These are phyloP conservation scores for Thalassiosira profunda DNA, from an alignment of 108 stramenopile genomes.

Conservation along the genomic window DNA sequence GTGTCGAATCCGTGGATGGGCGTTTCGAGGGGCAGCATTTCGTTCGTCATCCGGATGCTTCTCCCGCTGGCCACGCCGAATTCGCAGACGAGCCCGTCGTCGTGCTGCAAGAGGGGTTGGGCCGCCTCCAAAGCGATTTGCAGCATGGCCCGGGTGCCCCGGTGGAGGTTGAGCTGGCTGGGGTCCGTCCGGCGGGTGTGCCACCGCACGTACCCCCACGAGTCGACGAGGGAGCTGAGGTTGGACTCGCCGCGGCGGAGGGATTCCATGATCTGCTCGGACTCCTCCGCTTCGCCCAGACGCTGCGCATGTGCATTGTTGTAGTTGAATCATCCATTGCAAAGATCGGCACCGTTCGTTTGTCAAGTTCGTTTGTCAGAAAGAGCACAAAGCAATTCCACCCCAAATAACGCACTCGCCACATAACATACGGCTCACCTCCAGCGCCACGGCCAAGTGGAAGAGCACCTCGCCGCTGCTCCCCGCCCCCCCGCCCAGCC, in stretches of 20 bases:
- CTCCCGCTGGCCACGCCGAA: conserved; percentile 89
- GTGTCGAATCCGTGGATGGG: conserved; percentile 90
- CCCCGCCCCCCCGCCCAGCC: conserved; percentile 28
- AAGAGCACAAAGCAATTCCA: too few relatives aligned
- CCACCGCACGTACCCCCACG: conserved; percentile 92
- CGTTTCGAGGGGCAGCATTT: conserved; percentile 75
- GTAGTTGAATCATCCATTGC: too few relatives aligned
- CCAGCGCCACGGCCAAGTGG: conserved; percentile 81
- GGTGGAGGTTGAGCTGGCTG: conserved; percentile 66
- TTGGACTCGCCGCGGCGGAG: conserved; percentile 70
- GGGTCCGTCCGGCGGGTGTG: conserved; percentile 68
- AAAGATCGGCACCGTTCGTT: too few relatives aligned
- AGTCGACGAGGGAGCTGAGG: conserved; percentile 76
- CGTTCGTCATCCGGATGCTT: conserved; percentile 81
- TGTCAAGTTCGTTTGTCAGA: too few relatives aligned
- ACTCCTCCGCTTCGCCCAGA: conserved; percentile 65
- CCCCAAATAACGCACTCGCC: too few relatives aligned
- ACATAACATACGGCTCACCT: conserved; percentile 30
- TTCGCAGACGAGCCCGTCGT: conserved; percentile 83
- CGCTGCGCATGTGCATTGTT: conserved; percentile 39
- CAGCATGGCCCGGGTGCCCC: conserved; percentile 84
- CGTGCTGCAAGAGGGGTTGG: conserved; percentile 65
- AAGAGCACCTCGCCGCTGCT: conserved; percentile 51
- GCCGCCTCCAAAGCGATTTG: conserved; percentile 84
- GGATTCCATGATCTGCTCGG: conserved; percentile 73